phyloP scores from a whole-genome alignment of 163 green algal species.

The Chlorella variabilis region DNA sequence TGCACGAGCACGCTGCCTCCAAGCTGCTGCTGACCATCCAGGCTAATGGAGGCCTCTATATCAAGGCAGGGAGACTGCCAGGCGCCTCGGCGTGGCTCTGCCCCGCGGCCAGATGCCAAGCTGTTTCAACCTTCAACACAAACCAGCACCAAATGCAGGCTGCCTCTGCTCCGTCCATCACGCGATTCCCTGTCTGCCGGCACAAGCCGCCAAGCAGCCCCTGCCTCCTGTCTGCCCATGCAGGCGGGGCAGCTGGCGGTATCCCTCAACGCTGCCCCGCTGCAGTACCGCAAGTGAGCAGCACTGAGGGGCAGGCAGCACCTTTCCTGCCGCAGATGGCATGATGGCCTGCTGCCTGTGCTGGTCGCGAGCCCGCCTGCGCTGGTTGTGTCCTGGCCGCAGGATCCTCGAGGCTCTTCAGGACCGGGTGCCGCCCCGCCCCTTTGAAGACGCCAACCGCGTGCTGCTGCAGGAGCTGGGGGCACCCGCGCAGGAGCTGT shows the following conservation, averaged over 20 bases:
- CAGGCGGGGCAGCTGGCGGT: conserved; percentile 62
- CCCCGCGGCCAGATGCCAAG: no score
- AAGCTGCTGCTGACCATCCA: conserved; percentile 38
- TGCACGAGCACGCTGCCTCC: conserved; percentile 27
- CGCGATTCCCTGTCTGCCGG: no score
- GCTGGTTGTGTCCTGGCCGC: conserved; percentile 13
- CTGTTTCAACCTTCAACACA: no score
- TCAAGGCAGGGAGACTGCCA: conserved; percentile 80
- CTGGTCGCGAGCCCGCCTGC: no score
- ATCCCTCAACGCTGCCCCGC: conserved; percentile 38
- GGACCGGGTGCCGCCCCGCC: conserved; percentile 69
- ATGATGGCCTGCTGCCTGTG: not conserved
- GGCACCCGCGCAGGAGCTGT: conserved; percentile 51
- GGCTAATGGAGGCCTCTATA: conserved; percentile 90
- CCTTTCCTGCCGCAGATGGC: not conserved
- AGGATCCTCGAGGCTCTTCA: conserved; percentile 77
- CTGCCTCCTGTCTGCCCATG: conserved; percentile 47
- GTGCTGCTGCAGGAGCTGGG: conserved; percentile 56
- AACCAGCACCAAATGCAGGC: no score
- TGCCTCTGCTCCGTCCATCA: no score
- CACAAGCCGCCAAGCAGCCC: not conserved
- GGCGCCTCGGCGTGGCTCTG: no score
- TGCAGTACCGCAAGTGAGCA: conserved; percentile 72
- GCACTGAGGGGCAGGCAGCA: not conserved
- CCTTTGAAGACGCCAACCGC: conserved; percentile 60